Evolutionary conservation across 1,284 basidiomycete genomes (phyloP), one percentile per base, ranked within the genome.

Genomic region (Ganoderma multipileum): DNA sequence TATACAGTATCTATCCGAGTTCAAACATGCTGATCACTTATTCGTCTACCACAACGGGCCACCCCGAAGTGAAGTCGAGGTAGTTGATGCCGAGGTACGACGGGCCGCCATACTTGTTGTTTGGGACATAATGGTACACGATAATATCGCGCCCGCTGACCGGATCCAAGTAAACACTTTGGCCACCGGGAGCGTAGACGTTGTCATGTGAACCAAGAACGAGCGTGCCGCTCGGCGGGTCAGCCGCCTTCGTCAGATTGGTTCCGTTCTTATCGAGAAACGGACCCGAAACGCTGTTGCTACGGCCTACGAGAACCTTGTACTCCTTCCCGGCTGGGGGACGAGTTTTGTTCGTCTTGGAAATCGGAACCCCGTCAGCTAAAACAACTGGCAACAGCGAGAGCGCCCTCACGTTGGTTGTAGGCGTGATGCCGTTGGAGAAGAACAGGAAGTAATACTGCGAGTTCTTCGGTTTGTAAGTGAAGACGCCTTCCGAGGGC

Each of bases 141-240:
- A 70, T 69, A 26, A 73, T 55, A 28, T 71, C 72, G 11, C 65
- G 63, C 4, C 64, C 66, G 59, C 70, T 66, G 47, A 66, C 68
- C 16, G 64, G 59, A 58, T 70, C 68, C 18, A 30, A 38, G 52
- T 62, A 69, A 30, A 69, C 38, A 50, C 66, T 70, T 62, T 69
- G 66, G 11, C 75, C 78, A 33, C 80, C 80, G 20, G 79, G 79
- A 18, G 79, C 79, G 64, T 78, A 80, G 64, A 81, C 73, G 59
- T 79, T 77, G 58, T 73, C 80, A 69, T 79, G 80, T 39, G 77
- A 78, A 26, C 71, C 77, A 2, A 80, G 75, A 11, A 81, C 76
- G 41, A 79, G 72, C 1, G 76, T 76, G 11, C 80, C 80, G 30
- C 61, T 36, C 9, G 66, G 61, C 33, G 61, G 66, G 54, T 63